Base-by-base conservation (phyloP, 1,284 basidiomycete species). In the Somion occarium region DNA sequence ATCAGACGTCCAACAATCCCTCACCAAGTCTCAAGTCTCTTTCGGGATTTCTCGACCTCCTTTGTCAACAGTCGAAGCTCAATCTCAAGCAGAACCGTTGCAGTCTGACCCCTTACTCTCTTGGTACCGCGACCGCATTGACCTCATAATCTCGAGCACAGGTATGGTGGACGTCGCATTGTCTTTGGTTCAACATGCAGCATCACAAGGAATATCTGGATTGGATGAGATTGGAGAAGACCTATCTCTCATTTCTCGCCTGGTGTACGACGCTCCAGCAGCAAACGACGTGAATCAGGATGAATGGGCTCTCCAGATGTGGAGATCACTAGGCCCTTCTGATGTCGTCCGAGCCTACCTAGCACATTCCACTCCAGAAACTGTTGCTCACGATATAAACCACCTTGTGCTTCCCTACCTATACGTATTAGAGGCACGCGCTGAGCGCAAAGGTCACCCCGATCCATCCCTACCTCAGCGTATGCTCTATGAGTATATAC, bases 201-300 rank as follows among this genome's bases (percentile, higher is more conserved):
- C 88, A 5, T 85, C 92, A 7, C 81, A 83, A 57, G 88, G 87
- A 18, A 75, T 96, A 4, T 73, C 82, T n/a, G 80, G 74, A 1
- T 77, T 98, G 20, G 93, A 95, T 59, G 83, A 83, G 59, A 68
- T 93, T 2, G 94, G 92, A 5, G 94, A 97, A 71, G 93, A 97
- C 53, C 79, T 97, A 42, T 89, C 84, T 57, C 79, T 97, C 5
- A 76, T 98, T 44, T 85, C 88, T 1, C 79, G 88, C 23, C 77
- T 97, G 39, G 83, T 94, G 18, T 97, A 97, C 61, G 92, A 95
- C 64, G 77, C 76, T 41, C 72, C 73, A 48, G 63, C 67, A 7
- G 68, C 66, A 5, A 64, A 72, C 25, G 64, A 67, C 20, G 61
- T 59, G 9, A 61, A 63, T 3, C 70, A 72, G 19, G 77, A 75